phyloP scores from a whole-genome alignment of 164 flowering plant species.

The Vitis amurensis region DNA sequence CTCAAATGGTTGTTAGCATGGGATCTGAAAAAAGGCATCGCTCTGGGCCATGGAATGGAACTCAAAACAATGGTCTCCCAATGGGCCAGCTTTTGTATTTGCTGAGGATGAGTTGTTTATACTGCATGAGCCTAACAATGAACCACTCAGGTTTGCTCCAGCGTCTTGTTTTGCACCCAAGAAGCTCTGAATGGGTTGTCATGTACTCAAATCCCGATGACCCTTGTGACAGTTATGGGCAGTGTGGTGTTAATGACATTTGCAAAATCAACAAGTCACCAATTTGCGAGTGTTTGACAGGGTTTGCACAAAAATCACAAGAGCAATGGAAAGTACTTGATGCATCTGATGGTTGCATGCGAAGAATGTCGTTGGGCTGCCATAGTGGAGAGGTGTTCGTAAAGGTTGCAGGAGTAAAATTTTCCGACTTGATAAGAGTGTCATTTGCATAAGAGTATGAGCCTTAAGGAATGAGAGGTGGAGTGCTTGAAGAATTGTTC shows the following conservation, averaged over 20 bases:
- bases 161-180: background rate
- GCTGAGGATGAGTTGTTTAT: too few relatives aligned
- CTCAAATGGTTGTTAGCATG: too few relatives aligned
- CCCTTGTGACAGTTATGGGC: constrained; percentile 1
- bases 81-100: too few relatives aligned
- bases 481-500: constrained; percentile 30
- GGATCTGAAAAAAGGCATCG: too few relatives aligned
- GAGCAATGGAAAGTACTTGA: too few relatives aligned
- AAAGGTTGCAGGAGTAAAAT: constrained; percentile 11
- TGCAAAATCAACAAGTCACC: background rate
- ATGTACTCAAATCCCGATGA: background rate
- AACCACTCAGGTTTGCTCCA: background rate
- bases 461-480: constrained; percentile 11
- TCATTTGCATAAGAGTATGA: too few relatives aligned
- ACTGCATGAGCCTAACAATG: background rate
- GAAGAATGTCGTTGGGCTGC: constrained; percentile 7
- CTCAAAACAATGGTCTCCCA: too few relatives aligned
- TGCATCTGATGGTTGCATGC: background rate
- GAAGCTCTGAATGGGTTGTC: background rate
- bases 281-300: constrained; percentile 5
- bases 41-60: too few relatives aligned
- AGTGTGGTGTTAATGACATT: constrained; percentile 4
- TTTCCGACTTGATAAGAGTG: constrained; percentile 13
- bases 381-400: constrained; percentile 21
- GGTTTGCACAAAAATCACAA: background rate